Base-by-base conservation (phyloP, 306 rosid species). In the Calophaca sinica region DNA sequence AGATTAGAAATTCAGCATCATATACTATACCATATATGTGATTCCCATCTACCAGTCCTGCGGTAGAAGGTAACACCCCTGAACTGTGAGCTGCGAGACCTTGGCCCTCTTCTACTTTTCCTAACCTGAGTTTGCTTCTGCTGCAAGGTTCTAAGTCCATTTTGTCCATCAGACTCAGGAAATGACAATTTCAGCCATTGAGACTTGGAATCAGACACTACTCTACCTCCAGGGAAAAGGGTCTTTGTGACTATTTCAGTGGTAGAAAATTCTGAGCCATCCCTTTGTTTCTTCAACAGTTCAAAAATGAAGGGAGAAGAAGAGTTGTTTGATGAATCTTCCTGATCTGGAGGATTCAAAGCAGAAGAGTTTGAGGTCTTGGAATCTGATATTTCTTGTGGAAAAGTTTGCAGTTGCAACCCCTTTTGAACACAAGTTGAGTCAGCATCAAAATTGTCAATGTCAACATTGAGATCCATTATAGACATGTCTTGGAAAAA, bases 21-120 rank as follows among this genome's bases (percentile, higher is more conserved):
- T 42, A 2, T 45, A 45, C 6, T 41, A 9, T 73, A 92, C 97
- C 97, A 92, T 64, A 92, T 92, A 77, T 92, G 97, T 36, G 97
- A 92, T 72, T 92, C 97, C 97, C 97, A 92, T 72, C 97, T 70
- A 36, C 97, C 97, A 35, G 97, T 92, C 46, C 97, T 84, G 33
- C 97, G 89, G 69, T 92, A 89, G 73, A 85, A 92, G 78, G 97
- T 92, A 52, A 92, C 97, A 28, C 97, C 97, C 0, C 97, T 84
- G 59, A 82, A 92, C 86, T 92, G 91, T 0, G 97, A 92, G 83
- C 97, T 92, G 14, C 97, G 83, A 13, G 97, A 89, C 86, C 88
- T 81, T 1, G 97, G 97, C 33, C 97, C 97, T 33, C 97, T 53
- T 29, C 97, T 86, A 45, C 86, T 84, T 80, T 88, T 92, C 83